phyloP scores from a whole-genome alignment of 306 rosid species.

The Begonia masoniana region DNA sequence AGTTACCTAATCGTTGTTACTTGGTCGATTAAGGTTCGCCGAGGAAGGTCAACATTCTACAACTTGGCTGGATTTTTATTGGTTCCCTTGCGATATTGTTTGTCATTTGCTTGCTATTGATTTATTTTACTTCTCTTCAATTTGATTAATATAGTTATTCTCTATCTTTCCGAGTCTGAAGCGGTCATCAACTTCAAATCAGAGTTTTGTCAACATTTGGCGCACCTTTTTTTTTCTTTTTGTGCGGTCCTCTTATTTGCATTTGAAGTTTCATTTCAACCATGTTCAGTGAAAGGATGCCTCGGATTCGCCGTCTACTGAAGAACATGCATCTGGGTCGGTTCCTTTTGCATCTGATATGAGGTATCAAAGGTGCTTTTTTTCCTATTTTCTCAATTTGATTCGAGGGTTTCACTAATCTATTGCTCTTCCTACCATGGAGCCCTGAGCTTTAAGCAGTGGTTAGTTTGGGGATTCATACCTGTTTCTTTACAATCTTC shows the following conservation, averaged over 20 bases:
- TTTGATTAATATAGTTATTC: not conserved
- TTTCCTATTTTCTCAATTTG: conserved; percentile 4
- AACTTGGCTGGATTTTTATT: not conserved
- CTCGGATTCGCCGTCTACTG: conserved; percentile 5
- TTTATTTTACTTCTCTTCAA: not conserved
- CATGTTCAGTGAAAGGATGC: not conserved
- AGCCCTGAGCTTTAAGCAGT: conserved; percentile 7
- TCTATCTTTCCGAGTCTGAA: conserved; percentile 13
- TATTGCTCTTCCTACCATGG: not conserved
- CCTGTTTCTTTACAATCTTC: conserved; percentile 3
- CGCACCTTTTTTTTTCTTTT: conserved; percentile 1
- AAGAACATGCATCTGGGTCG: conserved; percentile 10
- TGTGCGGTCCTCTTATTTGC: conserved; percentile 6
- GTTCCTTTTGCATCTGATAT: conserved; percentile 8
- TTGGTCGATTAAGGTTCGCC: not conserved
- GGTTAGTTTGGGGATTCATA: not conserved
- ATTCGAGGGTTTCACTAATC: conserved; percentile 10
- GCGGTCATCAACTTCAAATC: conserved; percentile 21
- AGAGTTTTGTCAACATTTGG: conserved; percentile 12
- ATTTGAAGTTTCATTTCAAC: not conserved
- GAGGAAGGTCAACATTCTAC: conserved; percentile 11
- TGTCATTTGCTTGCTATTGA: not conserved
- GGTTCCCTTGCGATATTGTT: conserved; percentile 8
- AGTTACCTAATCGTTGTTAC: not conserved
- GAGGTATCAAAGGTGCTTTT: conserved; percentile 16